Conservation (phyloP, 2,329 filamentous ascomycete species). For the Dendrostoma leiphaemia region DNA sequence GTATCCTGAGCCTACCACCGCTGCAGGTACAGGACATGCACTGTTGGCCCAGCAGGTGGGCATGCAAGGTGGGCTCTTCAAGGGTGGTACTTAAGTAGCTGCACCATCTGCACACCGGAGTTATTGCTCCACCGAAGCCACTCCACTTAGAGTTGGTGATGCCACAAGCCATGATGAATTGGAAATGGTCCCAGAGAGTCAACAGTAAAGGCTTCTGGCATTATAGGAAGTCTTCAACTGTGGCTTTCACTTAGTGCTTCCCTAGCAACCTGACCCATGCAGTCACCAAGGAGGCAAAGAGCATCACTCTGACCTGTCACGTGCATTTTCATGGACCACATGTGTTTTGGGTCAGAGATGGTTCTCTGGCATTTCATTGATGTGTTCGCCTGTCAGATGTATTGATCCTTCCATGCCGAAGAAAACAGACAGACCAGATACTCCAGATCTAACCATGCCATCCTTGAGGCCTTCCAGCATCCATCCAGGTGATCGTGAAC, state of each 20-base stretch:
- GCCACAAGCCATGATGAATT: not conserved
- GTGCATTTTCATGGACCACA: not conserved
- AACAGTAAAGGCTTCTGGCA: too few relatives aligned
- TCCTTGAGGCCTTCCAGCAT: not conserved
- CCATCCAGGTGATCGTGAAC: not conserved
- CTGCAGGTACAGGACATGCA: too few relatives aligned
- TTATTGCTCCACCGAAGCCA: not conserved
- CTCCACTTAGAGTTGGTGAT: not conserved
- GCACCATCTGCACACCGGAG: not conserved
- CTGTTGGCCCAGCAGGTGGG: not conserved
- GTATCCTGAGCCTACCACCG: not conserved
- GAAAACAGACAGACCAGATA: constrained; percentile 1
- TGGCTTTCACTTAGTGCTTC: too few relatives aligned
- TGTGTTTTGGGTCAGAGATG: not conserved
- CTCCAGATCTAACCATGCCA: constrained; percentile 7
- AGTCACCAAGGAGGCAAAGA: not conserved
- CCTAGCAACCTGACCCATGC: too few relatives aligned
- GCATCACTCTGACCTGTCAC: not conserved
- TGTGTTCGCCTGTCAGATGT: constrained; percentile 1
- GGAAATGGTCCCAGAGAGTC: not conserved
- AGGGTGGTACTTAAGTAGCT: too few relatives aligned
- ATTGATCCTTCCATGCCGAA: not conserved
- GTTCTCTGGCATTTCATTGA: constrained; percentile 7
- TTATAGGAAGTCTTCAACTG: too few relatives aligned
- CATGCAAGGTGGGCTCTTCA: too few relatives aligned